Percentiles rank a stretch among this genome's conserved stretches.
phyloP scores from a whole-genome alignment of 2,329 filamentous ascomycete species.

The Diplocarpon mali region DNA sequence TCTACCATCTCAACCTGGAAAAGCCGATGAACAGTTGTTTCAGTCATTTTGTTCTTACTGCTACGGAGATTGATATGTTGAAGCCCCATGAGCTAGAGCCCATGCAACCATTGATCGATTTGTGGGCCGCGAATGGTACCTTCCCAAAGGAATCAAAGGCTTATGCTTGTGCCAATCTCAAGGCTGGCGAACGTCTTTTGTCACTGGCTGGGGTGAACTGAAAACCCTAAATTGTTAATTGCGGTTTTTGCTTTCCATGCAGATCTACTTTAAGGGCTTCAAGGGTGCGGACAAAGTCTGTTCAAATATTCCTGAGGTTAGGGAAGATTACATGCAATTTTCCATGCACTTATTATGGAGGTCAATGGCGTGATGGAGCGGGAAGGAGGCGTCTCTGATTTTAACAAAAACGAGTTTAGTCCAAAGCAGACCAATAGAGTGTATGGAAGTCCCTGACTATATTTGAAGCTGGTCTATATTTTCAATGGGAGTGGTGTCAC shows the following conservation, averaged over 20 bases:
- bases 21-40: conserved; percentile 82
- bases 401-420: neutral
- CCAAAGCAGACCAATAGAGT: conserved; percentile 1
- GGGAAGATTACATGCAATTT: conserved; percentile 8
- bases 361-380: conserved; percentile 16
- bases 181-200: conserved; percentile 47
- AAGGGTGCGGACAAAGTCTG: no score
- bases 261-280: no score
- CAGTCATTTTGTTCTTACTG: conserved; percentile 72
- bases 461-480: neutral
- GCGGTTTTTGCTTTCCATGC: no score
- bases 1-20: conserved; percentile 71
- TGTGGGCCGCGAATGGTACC: conserved; percentile 82
- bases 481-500: neutral
- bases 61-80: conserved; percentile 72
- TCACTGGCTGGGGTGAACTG: conserved; percentile 15
- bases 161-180: conserved; percentile 52
- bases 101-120: conserved; percentile 87
- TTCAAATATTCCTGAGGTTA: neutral
- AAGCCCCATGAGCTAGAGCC: conserved; percentile 86
- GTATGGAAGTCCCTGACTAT: neutral
- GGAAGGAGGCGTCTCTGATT: conserved; percentile 19
- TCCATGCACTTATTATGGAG: conserved; percentile 10
- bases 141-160: conserved; percentile 67
- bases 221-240: neutral